Percentiles rank a stretch among this genome's conserved stretches.
These are phyloP conservation scores for Nidularia pulvinata DNA, from an alignment of 768 basidiomycete species.

Conservation along the genomic window DNA sequence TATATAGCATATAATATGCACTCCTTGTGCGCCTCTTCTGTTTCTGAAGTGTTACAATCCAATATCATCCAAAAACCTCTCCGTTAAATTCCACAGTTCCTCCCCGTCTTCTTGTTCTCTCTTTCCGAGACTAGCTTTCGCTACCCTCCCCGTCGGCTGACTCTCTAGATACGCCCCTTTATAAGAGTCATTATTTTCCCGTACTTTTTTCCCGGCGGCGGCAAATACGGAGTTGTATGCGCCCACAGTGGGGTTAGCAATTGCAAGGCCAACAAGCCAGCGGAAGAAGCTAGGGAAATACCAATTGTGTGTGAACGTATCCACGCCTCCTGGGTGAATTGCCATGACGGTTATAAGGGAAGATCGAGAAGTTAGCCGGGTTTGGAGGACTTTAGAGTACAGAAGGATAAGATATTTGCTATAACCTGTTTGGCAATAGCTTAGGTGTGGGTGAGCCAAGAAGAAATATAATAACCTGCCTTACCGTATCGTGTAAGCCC, in stretches of 20 bases:
- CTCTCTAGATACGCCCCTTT: conserved; percentile 5
- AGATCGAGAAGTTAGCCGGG: background rate
- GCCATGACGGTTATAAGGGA: conserved; percentile 15
- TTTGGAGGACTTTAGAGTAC: background rate
- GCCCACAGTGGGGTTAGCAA: conserved; percentile 14
- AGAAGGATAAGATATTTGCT: conserved; percentile 14
- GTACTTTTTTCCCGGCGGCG: conserved; percentile 18
- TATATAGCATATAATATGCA: background rate
- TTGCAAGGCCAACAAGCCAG: conserved; percentile 10
- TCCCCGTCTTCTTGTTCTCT: conserved; percentile 7
- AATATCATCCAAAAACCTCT: conserved; percentile 5
- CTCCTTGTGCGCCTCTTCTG: background rate
- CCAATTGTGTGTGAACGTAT: conserved; percentile 22
- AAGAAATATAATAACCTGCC: background rate
- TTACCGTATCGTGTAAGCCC: conserved; percentile 15
- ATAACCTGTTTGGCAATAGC: conserved; percentile 4
- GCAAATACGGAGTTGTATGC: conserved; percentile 24
- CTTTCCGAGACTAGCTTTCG: conserved; percentile 1
- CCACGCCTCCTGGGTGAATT: conserved; percentile 23
- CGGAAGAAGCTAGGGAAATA: conserved; percentile 6
- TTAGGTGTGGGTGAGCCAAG: background rate
- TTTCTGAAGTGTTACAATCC: background rate
- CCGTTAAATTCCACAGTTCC: conserved; percentile 7
- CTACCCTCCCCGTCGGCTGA: conserved; percentile 13
- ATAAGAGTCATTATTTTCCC: conserved; percentile 8